Percentiles rank a stretch among this genome's conserved stretches.
Conservation (phyloP, 257 asterid species). For the Ballota nigra region DNA sequence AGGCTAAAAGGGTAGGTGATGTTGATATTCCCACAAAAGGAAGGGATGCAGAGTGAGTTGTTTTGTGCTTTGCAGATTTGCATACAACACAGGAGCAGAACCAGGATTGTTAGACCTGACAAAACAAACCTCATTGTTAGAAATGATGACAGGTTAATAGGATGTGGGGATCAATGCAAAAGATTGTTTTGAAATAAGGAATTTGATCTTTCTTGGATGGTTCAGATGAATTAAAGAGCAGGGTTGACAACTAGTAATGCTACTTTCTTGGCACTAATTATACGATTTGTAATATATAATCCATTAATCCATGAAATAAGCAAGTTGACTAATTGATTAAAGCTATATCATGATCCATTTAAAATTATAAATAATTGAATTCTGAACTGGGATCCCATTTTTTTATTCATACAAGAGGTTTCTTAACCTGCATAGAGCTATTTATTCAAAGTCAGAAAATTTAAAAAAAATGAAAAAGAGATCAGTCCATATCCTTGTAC, state of each 20-base stretch:
- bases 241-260: conserved; percentile 10
- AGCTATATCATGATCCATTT: not conserved
- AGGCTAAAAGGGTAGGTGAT: conserved; percentile 51
- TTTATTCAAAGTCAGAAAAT: conserved; percentile 22
- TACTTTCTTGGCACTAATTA: not conserved
- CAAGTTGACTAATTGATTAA: not conserved
- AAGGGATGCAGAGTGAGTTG: conserved; percentile 36
- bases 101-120: too few relatives aligned
- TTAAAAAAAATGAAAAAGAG: not conserved
- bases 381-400: not conserved
- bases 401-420: not conserved
- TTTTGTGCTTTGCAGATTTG: conserved; percentile 34
- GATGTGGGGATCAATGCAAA: not conserved
- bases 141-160: conserved; percentile 19
- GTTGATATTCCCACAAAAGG: conserved; percentile 49
- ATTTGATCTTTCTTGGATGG: conserved; percentile 12
- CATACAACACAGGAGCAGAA: conserved; percentile 22
- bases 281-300: not conserved
- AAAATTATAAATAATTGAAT: not conserved
- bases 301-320: not conserved
- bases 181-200: not conserved
- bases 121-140: conserved; percentile 1
- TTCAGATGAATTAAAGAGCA: not conserved
- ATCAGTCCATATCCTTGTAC: conserved; percentile 15
- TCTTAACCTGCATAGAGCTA: not conserved